Percentiles rank a stretch among this genome's conserved stretches.
Evolutionary conservation across 257 asterid species (phyloP).

Genomic region (Solanum megistacrolobum): DNA sequence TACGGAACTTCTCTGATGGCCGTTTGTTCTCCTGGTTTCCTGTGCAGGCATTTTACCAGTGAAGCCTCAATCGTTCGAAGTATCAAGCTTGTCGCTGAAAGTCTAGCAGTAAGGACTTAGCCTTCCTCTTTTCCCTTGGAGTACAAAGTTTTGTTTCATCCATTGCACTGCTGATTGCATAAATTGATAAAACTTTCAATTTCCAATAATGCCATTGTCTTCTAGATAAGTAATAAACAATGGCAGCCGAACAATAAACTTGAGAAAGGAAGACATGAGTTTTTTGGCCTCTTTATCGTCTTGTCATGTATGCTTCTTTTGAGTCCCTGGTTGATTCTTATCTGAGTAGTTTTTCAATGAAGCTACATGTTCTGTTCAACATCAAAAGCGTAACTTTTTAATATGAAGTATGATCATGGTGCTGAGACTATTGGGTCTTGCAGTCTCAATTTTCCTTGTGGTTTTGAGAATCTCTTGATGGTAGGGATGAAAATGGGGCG

Average conservation of each 20-base stretch:
- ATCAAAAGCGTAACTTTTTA: background rate
- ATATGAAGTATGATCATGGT: background rate
- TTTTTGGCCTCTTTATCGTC: background rate
- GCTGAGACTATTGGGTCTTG: background rate
- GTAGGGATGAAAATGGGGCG: background rate
- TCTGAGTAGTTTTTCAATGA: background rate
- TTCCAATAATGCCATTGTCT: background rate
- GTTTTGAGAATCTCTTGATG: background rate
- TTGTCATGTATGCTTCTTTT: background rate
- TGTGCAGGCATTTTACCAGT: slow-evolving; percentile 38
- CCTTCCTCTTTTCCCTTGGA: background rate
- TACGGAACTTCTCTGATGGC: background rate
- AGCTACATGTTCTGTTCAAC: background rate
- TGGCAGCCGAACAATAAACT: background rate
- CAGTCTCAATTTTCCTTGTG: background rate
- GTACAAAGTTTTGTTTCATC: background rate
- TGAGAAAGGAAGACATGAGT: background rate
- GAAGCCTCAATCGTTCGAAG: slow-evolving; percentile 58
- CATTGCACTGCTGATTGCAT: background rate
- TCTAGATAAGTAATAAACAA: background rate
- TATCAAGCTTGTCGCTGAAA: slow-evolving; percentile 85
- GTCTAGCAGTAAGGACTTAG: slow-evolving; percentile 63
- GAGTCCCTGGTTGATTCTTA: background rate
- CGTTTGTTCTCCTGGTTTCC: slow-evolving; percentile 11
- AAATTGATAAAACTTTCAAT: background rate